A percentile compares a stretch with the other conserved stretches of the same genome.
These are phyloP conservation scores for Lenwebbia sp. DNA, from an alignment of 345 rosid genomes.

Conservation along the genomic window DNA sequence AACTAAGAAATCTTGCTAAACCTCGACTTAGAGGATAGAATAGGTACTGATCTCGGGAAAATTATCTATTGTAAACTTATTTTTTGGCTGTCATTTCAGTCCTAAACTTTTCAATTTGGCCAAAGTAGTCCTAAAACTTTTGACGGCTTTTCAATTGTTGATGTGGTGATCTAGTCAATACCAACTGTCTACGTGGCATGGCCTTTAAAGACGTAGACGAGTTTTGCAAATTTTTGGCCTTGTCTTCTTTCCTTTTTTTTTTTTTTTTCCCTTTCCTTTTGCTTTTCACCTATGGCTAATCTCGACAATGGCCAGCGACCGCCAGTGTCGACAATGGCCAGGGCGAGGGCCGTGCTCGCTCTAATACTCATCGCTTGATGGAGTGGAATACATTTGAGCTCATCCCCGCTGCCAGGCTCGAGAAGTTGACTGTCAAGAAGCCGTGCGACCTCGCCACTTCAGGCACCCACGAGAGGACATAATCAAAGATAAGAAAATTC, in stretches of 20 bases:
- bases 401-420: not conserved
- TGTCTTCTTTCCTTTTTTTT: not conserved
- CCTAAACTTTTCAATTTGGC: accelerated
- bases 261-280: not conserved
- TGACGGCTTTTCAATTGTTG: accelerated
- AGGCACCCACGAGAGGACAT: not conserved
- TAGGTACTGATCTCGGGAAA: no score
- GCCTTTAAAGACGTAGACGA: accelerated
- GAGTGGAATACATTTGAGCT: not conserved
- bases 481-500: not conserved
- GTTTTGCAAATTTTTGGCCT: accelerated
- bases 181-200: accelerated
- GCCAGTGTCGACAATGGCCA: not conserved
- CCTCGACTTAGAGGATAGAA: not conserved
- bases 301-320: not conserved
- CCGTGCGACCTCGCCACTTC: not conserved
- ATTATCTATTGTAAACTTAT: not conserved
- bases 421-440: no score
- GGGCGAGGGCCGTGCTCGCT: not conserved
- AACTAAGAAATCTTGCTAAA: not conserved
- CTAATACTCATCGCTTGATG: not conserved
- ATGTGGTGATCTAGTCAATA: accelerated
- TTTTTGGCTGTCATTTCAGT: accelerated
- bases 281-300: not conserved
- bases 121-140: accelerated